phyloP scores from a whole-genome alignment of 345 rosid species.

The Firmiana major region DNA sequence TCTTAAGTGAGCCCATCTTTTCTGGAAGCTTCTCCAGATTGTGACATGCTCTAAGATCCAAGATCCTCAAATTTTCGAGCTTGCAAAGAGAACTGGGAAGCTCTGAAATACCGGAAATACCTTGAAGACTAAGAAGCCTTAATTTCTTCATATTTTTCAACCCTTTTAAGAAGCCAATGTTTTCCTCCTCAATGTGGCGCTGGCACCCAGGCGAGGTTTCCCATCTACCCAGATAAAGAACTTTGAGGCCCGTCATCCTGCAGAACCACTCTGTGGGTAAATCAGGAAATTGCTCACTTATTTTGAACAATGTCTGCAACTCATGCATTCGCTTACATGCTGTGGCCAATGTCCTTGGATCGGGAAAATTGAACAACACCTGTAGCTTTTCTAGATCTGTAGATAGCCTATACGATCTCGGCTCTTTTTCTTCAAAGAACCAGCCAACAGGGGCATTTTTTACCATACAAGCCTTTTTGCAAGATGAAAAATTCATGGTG shows the following conservation, averaged over 20 bases:
- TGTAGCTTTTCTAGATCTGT: neutral
- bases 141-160: slow-evolving; percentile 16
- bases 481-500: neutral
- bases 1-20: slow-evolving; percentile 16
- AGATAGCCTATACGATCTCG: neutral
- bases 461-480: slow-evolving; percentile 43
- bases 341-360: neutral
- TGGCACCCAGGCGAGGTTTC: slow-evolving; percentile 11
- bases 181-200: slow-evolving; percentile 39
- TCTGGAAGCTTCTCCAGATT: slow-evolving; percentile 35
- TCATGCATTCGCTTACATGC: neutral
- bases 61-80: slow-evolving; percentile 26
- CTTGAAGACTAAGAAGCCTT: slow-evolving; percentile 40
- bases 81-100: slow-evolving; percentile 21
- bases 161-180: slow-evolving; percentile 24
- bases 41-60: slow-evolving; percentile 39
- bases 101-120: slow-evolving; percentile 32
- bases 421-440: neutral
- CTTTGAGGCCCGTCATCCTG: slow-evolving; percentile 20
- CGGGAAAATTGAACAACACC: slow-evolving; percentile 6
- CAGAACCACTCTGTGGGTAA: slow-evolving; percentile 23
- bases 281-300: slow-evolving; percentile 22
- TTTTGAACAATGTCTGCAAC: slow-evolving; percentile 26
- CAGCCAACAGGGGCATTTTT: neutral
- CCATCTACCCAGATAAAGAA: slow-evolving; percentile 44